phyloP scores from a whole-genome alignment of 768 basidiomycete genomes.

The Dioszegia hungarica region DNA sequence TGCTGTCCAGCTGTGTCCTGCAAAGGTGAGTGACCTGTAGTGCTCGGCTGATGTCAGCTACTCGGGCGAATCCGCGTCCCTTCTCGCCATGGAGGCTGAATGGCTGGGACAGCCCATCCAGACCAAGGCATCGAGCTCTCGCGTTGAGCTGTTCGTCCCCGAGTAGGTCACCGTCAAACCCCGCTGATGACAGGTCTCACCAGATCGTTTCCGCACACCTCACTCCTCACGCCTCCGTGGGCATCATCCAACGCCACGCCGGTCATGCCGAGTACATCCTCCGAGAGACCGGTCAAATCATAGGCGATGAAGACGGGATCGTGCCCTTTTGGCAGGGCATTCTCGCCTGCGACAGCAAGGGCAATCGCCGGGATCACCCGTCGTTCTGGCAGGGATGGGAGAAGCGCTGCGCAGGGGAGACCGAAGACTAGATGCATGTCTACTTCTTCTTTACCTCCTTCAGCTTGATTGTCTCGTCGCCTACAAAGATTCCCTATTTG shows the following conservation, averaged over 20 bases:
- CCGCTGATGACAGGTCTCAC: conserved; percentile 12
- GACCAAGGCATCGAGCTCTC: not conserved
- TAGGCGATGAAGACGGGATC: conserved; percentile 33
- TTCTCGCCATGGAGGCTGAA: conserved; percentile 26
- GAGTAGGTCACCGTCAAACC: conserved; percentile 19
- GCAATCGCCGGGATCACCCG: not conserved
- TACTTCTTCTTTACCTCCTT: conserved; percentile 96
- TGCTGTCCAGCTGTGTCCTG: conserved; percentile 22
- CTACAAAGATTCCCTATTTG: conserved; percentile 81
- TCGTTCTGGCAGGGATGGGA: conserved; percentile 31
- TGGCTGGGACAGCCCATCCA: conserved; percentile 2
- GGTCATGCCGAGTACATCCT: conserved; percentile 24
- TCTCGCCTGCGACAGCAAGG: conserved; percentile 26
- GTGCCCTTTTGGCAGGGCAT: conserved; percentile 32
- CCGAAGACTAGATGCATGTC: not conserved
- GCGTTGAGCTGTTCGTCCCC: conserved; percentile 27
- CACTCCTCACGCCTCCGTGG: conserved; percentile 8
- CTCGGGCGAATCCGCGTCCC: conserved; percentile 15
- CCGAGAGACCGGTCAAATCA: conserved; percentile 27
- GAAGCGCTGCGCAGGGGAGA: not conserved
- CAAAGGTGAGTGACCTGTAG: conserved; percentile 20
- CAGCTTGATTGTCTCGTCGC: conserved; percentile 83
- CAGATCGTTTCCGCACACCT: conserved; percentile 26
- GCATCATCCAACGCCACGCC: conserved; percentile 17
- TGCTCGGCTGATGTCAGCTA: conserved; percentile 19